Evolutionary conservation across 495 filamentous ascomycete species (phyloP), one percentile per base, ranked within the genome.

Genomic region (Xylaria palmicola): DNA sequence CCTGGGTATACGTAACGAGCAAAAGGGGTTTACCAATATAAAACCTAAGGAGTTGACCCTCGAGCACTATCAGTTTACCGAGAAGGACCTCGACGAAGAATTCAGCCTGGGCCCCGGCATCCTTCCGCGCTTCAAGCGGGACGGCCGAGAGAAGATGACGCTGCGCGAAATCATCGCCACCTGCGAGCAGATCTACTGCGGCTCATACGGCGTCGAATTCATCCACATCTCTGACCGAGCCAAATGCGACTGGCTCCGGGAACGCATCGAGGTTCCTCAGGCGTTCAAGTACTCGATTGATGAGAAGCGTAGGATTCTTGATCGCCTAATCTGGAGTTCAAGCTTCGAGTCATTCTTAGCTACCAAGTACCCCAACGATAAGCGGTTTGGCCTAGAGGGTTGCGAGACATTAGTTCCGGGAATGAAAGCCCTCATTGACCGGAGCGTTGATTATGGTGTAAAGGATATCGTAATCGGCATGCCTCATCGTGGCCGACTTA

Each of bases 391-490:
- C 77, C 84, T 98, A 17, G 94, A 98, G 77, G 94, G 94, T 67
- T 96, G 92, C 69, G 95, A 98, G 74, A 90, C 90, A 34, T 83
- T 98, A 59, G 94, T 98, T 19, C 94, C 94, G 29, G 94, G 94
- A 76, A 98, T 98, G 94, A 98, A 98, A 83, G 94, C 93, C 47
- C 81, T 98, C 55, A 98, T 98, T 53, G 94, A 98, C 75, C 88
- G 94, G 65, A 97, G 92, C 69, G 94, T 98, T 62, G 94, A 98
- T 72, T 96, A 96, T 66, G 94, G 94, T 59, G 87, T 98, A 65
- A 98, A 98, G 79, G 94, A 98, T 68, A 98, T 98, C 65, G 88
- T 98, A 65, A 98, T 98, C 72, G 94, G 94, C 70, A 98, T 98
- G 94, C 94, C 94, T 60, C 94, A 98, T 79, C 92, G 94, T 84